Evolutionary conservation across 768 basidiomycete genomes (phyloP).

Genomic region (Pluteus cervinus): DNA sequence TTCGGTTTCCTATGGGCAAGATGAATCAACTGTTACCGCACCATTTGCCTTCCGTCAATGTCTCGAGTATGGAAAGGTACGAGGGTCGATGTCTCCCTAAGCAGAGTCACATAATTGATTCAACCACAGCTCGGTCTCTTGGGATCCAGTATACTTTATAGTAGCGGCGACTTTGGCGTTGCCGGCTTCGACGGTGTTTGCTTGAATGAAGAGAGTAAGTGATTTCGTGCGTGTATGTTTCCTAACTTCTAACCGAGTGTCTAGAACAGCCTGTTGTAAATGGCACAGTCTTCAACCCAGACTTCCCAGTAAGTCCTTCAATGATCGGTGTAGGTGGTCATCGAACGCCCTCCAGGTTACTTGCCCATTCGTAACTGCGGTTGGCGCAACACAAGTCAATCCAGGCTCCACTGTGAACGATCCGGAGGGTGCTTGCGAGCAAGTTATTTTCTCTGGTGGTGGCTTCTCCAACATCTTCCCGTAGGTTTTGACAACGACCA

Average conservation of each 20-base stretch:
- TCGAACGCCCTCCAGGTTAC: slow-evolving; percentile 19
- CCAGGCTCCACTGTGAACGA: slow-evolving; percentile 36
- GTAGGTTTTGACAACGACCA: slow-evolving; percentile 13
- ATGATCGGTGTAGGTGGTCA: background rate
- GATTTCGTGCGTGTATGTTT: slow-evolving; percentile 5
- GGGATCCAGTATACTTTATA: slow-evolving; percentile 31
- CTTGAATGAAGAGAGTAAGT: slow-evolving; percentile 36
- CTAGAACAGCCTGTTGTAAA: slow-evolving; percentile 16
- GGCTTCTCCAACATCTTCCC: slow-evolving; percentile 43
- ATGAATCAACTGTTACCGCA: slow-evolving; percentile 23
- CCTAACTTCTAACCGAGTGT: slow-evolving; percentile 1
- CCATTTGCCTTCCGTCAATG: slow-evolving; percentile 30
- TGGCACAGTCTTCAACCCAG: slow-evolving; percentile 17
- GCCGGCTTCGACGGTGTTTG: slow-evolving; percentile 28
- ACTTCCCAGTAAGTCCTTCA: slow-evolving; percentile 15
- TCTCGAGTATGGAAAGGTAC: slow-evolving; percentile 24
- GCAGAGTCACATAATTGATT: slow-evolving; percentile 11
- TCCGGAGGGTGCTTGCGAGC: slow-evolving; percentile 38
- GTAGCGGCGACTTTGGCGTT: slow-evolving; percentile 30
- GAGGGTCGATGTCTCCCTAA: background rate
- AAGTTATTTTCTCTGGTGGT: slow-evolving; percentile 43
- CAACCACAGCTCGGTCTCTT: slow-evolving; percentile 24
- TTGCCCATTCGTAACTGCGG: slow-evolving; percentile 46
- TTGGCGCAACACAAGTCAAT: slow-evolving; percentile 46
- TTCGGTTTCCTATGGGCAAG: slow-evolving; percentile 29